Percentiles rank a stretch among this genome's conserved stretches.
These are phyloP conservation scores for Streptanthus diversifolius DNA, from an alignment of 345 rosid genomes.

Conservation along the genomic window DNA sequence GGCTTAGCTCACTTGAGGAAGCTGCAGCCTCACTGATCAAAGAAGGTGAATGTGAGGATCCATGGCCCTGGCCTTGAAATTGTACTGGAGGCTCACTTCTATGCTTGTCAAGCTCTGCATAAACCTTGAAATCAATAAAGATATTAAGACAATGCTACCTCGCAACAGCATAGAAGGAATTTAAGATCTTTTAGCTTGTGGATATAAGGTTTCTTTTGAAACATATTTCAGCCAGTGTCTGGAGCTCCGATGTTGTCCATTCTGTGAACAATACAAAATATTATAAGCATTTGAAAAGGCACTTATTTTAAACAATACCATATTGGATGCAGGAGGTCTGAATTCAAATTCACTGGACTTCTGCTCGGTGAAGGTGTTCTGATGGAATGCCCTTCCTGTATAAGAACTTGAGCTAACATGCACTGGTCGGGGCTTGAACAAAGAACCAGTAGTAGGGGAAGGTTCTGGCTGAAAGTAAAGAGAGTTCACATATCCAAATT, in stretches of 20 bases:
- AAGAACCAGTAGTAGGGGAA: constrained; percentile 92
- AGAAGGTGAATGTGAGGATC: constrained; percentile 47
- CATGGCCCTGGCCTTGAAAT: constrained; percentile 47
- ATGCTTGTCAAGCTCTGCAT: constrained; percentile 61
- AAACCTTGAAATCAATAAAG: constrained; percentile 60
- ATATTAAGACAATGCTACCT: constrained; percentile 37
- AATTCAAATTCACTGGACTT: constrained; percentile 65
- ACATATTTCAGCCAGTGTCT: neutral
- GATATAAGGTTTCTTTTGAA: neutral
- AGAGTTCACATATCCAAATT: constrained; percentile 1
- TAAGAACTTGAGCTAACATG: constrained; percentile 38
- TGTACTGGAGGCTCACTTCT: constrained; percentile 50
- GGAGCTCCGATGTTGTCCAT: neutral
- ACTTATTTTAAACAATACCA: constrained; percentile 49
- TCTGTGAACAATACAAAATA: constrained; percentile 4
- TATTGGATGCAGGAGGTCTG: constrained; percentile 61
- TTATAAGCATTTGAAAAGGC: neutral
- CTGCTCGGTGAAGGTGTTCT: constrained; percentile 46
- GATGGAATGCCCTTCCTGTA: constrained; percentile 40
- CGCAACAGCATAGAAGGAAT: constrained; percentile 7
- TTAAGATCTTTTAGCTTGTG: neutral
- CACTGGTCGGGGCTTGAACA: constrained; percentile 47
- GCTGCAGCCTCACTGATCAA: constrained; percentile 55
- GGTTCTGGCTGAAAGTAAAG: constrained; percentile 74
- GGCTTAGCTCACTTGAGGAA: constrained; percentile 69